A percentile compares a stretch with the other conserved stretches of the same genome.
Evolutionary conservation across 495 filamentous ascomycete species (phyloP).

Genomic region (Aspergillus ellipticus): DNA sequence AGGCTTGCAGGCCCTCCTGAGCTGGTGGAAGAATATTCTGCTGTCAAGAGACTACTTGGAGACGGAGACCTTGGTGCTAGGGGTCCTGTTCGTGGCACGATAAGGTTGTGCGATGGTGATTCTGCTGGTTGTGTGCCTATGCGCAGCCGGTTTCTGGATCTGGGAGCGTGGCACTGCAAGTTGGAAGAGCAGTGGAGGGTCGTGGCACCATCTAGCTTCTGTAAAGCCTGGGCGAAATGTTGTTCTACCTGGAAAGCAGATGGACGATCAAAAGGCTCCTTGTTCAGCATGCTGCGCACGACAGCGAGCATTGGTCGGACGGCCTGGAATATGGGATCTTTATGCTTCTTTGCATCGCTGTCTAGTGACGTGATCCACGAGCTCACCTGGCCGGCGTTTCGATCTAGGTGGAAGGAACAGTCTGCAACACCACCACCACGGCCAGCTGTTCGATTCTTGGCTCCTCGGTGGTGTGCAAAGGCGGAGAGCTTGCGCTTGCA

Average conservation of each 20-base stretch:
- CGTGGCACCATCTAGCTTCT: constrained; percentile 15
- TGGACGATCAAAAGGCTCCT: constrained; percentile 35
- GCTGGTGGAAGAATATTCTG: neutral
- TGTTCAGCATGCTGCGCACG: constrained; percentile 42
- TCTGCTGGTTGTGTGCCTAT: neutral
- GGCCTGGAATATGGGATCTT: constrained; percentile 46
- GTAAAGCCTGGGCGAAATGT: constrained; percentile 16
- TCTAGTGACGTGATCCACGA: constrained; percentile 71
- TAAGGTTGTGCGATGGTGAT: neutral
- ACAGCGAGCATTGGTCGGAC: constrained; percentile 40
- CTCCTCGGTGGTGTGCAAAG: constrained; percentile 69
- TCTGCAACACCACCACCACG: constrained; percentile 69
- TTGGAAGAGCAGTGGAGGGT: constrained; percentile 21
- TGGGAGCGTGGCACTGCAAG: neutral
- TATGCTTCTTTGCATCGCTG: constrained; percentile 60
- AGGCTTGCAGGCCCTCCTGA: neutral
- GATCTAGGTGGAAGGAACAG: constrained; percentile 69
- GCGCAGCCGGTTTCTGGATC: neutral
- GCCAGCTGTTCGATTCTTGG: constrained; percentile 64
- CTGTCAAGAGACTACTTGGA: neutral
- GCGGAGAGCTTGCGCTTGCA: constrained; percentile 67
- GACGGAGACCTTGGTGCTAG: neutral
- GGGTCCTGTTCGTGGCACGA: neutral
- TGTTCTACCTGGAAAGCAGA: constrained; percentile 33
- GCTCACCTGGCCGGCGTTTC: constrained; percentile 70